Evolutionary conservation across 1,139 yeast species (phyloP), one percentile per base, ranked within the genome.

Genomic region (Tardiomyces depauwii): DNA sequence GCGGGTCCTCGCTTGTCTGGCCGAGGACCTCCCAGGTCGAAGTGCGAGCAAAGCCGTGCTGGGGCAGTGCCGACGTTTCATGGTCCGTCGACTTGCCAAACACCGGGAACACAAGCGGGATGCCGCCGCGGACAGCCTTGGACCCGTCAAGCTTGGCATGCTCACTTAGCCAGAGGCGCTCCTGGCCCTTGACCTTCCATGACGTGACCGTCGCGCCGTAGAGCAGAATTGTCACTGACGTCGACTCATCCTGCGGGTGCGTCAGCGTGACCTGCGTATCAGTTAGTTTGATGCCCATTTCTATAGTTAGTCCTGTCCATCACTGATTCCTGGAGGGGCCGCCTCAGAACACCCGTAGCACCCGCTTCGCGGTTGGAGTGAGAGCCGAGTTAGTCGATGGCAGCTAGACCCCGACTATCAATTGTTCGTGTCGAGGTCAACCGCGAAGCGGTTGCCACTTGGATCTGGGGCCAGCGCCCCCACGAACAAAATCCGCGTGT

Each of bases 51-150:
- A 91, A 85, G 1, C 98, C 98, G 62, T 91, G 98, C 67, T 91
- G 97, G 13, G 96, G 96, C 55, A 91, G 75, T 18, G 67, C 56
- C n/a, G 66, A 62, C 7, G 71, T 64, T 39, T 70, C 65, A 0
- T 70, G 68, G 53, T 71, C 63, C 51, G 72, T 55, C 21, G 80
- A 75, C 61, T 85, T 87, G 49, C 98, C 97, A 64, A 91, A 91
- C 7, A 88, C 67, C 1, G 97, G 98, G 74, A 91, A 91, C 2
- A 89, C 97, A 28, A 91, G 71, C 12, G 98, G 98, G 46, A 91
- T 85, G 44, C 98, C 98, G 51, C 98, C 98, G 61, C 98, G 77
- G 23, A 91, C 96, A 1, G 97, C 93, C 62, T 83, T 85, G 44
- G 89, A 67, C 2, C 96, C 96, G 58, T 91, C 97, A 51, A 89